Evolutionary conservation across 306 rosid species (phyloP).

Genomic region (Rubus parviflorus): DNA sequence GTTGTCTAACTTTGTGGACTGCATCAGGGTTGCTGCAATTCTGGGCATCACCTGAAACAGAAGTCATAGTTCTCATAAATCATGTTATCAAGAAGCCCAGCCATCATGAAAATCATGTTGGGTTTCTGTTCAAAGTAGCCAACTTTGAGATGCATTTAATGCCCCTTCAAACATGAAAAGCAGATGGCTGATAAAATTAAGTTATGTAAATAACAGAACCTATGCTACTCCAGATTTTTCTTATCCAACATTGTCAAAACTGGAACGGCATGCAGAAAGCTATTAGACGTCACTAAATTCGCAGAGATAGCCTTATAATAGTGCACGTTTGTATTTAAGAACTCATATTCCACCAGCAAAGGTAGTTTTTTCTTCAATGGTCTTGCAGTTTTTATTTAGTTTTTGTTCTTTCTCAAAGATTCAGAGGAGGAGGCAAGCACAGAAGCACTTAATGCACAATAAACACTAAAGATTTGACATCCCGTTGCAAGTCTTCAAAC

Average conservation of each 20-base stretch:
- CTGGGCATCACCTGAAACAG: slow-evolving; percentile 59
- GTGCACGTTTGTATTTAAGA: not conserved
- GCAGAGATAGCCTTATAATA: not conserved
- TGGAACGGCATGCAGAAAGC: not conserved
- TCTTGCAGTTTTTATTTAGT: not conserved
- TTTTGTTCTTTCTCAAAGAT: not conserved
- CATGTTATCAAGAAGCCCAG: not conserved
- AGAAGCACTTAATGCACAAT: not conserved
- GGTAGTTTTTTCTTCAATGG: not conserved
- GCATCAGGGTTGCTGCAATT: slow-evolving; percentile 80
- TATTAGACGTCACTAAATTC: not conserved
- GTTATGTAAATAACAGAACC: not conserved
- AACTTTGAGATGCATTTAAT: not conserved
- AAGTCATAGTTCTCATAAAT: slow-evolving; percentile 20
- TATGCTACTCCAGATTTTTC: not conserved
- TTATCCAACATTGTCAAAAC: not conserved
- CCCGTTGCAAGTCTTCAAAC: not conserved
- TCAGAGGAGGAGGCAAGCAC: not conserved
- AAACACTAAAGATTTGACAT: not conserved
- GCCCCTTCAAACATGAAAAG: not conserved
- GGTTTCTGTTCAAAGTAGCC: not conserved
- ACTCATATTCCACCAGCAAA: too few relatives aligned
- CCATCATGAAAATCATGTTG: not conserved
- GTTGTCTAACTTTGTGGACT: slow-evolving; percentile 75
- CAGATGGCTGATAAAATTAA: not conserved